These are phyloP conservation scores for Zancudomyces culisetae DNA, from an alignment of 371 early-diverging fungal genomes.

Conservation along the genomic window DNA sequence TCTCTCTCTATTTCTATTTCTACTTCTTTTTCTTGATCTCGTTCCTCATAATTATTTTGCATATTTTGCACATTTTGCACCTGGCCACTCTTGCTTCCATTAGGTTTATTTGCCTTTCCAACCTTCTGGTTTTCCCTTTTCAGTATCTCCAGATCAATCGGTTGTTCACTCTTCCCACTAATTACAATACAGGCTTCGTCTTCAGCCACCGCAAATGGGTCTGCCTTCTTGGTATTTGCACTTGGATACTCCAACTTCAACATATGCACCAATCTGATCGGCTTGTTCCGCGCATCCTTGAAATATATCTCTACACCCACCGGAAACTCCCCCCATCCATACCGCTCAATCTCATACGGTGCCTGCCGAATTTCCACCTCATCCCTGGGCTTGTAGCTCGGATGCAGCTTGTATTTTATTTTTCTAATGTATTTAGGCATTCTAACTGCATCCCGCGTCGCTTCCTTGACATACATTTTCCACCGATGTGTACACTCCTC, in stretches of 20 bases:
- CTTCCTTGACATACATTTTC: constrained; percentile 58
- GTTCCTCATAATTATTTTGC: too few species aligned
- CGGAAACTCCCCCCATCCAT: constrained; percentile 91
- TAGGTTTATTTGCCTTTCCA: too few species aligned
- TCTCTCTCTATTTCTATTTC: too few species aligned
- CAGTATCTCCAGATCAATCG: neutral
- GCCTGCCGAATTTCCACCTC: constrained; percentile 59
- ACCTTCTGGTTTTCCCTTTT: too few species aligned
- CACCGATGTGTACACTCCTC: constrained; percentile 61
- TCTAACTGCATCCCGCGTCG: neutral
- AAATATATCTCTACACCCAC: constrained; percentile 64
- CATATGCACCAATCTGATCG: constrained; percentile 57
- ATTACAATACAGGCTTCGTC: too few species aligned
- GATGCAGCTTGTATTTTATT: constrained; percentile 76
- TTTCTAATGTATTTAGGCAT: constrained; percentile 45
- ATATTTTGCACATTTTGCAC: too few species aligned
- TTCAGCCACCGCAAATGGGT: too few species aligned
- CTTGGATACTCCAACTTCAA: constrained; percentile 46
- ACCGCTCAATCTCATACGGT: constrained; percentile 61
- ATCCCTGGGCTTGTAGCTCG: constrained; percentile 72
- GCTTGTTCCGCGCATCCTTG: constrained; percentile 56
- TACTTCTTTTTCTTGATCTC: too few species aligned
- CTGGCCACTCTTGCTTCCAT: too few species aligned
- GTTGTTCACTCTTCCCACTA: too few species aligned
- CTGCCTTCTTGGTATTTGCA: too few species aligned